Evolutionary conservation across 371 early-diverging fungal genomes (phyloP).

Genomic region (Blastocladiella emersonii): DNA sequence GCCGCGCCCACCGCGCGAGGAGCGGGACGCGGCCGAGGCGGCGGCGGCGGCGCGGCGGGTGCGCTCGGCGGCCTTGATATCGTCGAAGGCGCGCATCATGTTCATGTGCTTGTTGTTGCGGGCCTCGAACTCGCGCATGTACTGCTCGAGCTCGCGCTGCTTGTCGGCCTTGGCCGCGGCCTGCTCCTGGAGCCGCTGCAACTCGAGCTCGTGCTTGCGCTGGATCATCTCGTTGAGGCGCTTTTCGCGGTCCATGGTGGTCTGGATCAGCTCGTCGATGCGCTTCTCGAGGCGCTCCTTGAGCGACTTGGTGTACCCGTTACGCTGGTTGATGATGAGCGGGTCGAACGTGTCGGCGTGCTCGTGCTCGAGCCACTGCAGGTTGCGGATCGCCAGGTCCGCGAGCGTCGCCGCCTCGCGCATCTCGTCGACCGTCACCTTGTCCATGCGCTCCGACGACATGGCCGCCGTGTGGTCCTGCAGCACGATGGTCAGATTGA

Average conservation of each 20-base stretch:
- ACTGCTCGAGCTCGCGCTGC: not conserved
- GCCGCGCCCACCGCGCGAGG: not conserved
- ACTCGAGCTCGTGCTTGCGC: not conserved
- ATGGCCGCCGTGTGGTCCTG: constrained; percentile 70
- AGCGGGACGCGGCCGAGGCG: too few species aligned
- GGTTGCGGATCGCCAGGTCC: constrained; percentile 34
- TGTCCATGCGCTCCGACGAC: constrained; percentile 47
- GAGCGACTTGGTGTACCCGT: constrained; percentile 35
- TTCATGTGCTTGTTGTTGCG: not conserved
- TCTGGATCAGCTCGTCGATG: not conserved
- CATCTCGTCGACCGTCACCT: constrained; percentile 39
- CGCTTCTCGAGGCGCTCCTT: not conserved
- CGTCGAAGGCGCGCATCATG: not conserved
- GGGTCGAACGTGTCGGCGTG: constrained; percentile 43
- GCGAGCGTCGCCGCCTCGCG: constrained; percentile 39
- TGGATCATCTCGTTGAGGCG: not conserved
- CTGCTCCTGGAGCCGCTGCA: not conserved
- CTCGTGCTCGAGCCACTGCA: constrained; percentile 19
- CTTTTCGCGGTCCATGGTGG: not conserved
- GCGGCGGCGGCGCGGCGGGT: not conserved
- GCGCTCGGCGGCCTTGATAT: not conserved
- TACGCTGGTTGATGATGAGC: constrained; percentile 47
- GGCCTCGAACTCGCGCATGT: not conserved
- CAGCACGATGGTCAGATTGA: constrained; percentile 67
- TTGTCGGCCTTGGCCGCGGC: not conserved